Conservation (phyloP, 75 land plant genomes). For the Azolla pinnata region DNA sequence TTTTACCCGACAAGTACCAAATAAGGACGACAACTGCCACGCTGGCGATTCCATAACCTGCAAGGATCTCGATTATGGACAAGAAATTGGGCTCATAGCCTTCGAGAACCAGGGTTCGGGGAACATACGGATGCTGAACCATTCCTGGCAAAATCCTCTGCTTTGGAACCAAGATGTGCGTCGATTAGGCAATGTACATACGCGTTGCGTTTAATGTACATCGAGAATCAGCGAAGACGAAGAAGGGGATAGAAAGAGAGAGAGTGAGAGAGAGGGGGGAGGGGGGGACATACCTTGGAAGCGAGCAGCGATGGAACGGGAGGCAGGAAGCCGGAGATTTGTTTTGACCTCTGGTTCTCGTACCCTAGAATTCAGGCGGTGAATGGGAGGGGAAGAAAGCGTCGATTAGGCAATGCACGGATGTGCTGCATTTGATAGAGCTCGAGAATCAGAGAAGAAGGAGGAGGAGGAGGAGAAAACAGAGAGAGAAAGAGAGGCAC, state of each 20-base stretch:
- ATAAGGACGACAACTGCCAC: constrained; percentile 33
- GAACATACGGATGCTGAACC: constrained; percentile 47
- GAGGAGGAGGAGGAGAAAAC: no score
- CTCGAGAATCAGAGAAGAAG: no score
- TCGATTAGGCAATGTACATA: neutral
- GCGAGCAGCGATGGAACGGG: neutral
- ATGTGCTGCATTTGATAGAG: no score
- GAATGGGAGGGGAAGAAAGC: neutral
- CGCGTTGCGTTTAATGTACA: neutral
- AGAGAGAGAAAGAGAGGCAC: no score
- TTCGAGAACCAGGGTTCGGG: constrained; percentile 46
- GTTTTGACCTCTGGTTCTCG: neutral
- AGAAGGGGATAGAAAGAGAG: neutral
- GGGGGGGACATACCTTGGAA: neutral
- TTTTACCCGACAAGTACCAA: constrained; percentile 59
- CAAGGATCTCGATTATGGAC: constrained; percentile 37
- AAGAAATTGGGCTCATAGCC: constrained; percentile 48
- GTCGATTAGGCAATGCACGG: neutral
- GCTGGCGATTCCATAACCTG: constrained; percentile 35
- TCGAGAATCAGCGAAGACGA: neutral
- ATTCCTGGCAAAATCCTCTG: neutral
- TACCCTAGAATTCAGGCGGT: neutral
- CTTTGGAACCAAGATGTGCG: neutral
- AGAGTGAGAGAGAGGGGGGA: neutral
- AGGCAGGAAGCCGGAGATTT: neutral